Base-by-base conservation (phyloP, 1,284 basidiomycete genomes). In the Apiotrichum akiyoshidainum region DNA sequence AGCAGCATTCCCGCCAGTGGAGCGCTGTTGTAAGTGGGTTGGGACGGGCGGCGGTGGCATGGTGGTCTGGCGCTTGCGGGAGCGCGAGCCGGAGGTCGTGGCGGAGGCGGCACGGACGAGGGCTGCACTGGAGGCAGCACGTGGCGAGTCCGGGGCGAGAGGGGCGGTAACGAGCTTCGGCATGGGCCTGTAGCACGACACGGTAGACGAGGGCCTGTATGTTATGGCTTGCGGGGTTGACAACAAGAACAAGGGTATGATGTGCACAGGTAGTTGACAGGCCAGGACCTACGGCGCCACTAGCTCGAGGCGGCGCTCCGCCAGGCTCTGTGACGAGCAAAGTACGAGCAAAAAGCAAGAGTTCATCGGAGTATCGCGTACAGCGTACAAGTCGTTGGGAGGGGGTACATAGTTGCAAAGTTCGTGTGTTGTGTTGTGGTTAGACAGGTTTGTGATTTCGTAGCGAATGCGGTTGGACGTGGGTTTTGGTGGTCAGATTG, bases 261-360 rank as follows among this genome's bases (percentile, higher is more conserved):
- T 51, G 41, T 51, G 49, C 49, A 51, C 49, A 51, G 31, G 47
- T 21, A 55, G 21, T n/a, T 4, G 4, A 14, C 16, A n/a, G n/a
- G 11, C 21, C 14, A 41, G 49, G 21, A 56, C 55, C 55, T 46
- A 33, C 34, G 31, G 35, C 16, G 22, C 9, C 14, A 51, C 34
- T 17, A 48, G 34, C 34, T 19, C 17, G 14, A 48, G n/a, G 14
- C n/a, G 6, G 46, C 46, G 46, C n/a, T 48, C 46, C 33, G 41
- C 41, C n/a, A 37, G 14, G 13, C 45, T 37, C 34, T 40, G 44
- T 14, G 26, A 13, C 5, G 46, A 17, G 6, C 39, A 49, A 19
- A 44, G 42, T 5, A 33, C n/a, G 46, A 33, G 13, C 12, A 48
- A 19, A 48, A 16, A 35, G 31, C 16, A 16, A 37, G 37, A 10